Evolutionary conservation across 345 rosid genomes (phyloP), one percentile per base, ranked within the genome.

Genomic region (Ceriops decandra): DNA sequence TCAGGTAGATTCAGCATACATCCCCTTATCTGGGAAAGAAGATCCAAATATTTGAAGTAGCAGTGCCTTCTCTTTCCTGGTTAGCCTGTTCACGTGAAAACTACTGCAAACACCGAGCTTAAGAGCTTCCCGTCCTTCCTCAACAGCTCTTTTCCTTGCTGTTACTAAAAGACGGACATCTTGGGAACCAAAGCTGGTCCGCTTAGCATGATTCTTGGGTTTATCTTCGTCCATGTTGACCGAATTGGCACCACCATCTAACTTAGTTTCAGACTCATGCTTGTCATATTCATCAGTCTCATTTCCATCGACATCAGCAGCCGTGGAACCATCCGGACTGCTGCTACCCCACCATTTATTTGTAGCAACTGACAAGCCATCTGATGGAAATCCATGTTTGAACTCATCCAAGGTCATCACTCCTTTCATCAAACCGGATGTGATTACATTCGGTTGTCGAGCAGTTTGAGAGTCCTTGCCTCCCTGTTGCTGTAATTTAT

Each of bases 311-410:
- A 26, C 72, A 60, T 27, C 16, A n/a, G 20, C 32, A 36, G 28
- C 57, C 17, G 57, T 76, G 58, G 24, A 27, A 62, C 35, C 80
- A 52, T 77, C 72, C 17, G 76, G 70, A 30, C 60, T 74, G 72
- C 80, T 42, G 64, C 80, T 76, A 28, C 84, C 90, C 97, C 95
- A 88, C 95, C 97, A 90, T 77, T 84, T 88, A 60, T 83, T 76
- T 2, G 86, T 76, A 47, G 73, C 69, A 11, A 79, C 67, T 0
- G 83, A 76, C 65, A 90, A 85, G 60, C 95, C 92, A 31, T 72
- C 69, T 7, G 87, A 82, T 64, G 96, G 96, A 64, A 90, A 88
- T 57, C 96, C 96, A 61, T 58, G 59, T 68, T 83, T 88, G 76
- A 90, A 90, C 72, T 88, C 96, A 69, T 90, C 95, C 53, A 59